These are phyloP conservation scores for Cladosporium sp. DNA, from an alignment of 2,329 filamentous ascomycete species.

Conservation along the genomic window DNA sequence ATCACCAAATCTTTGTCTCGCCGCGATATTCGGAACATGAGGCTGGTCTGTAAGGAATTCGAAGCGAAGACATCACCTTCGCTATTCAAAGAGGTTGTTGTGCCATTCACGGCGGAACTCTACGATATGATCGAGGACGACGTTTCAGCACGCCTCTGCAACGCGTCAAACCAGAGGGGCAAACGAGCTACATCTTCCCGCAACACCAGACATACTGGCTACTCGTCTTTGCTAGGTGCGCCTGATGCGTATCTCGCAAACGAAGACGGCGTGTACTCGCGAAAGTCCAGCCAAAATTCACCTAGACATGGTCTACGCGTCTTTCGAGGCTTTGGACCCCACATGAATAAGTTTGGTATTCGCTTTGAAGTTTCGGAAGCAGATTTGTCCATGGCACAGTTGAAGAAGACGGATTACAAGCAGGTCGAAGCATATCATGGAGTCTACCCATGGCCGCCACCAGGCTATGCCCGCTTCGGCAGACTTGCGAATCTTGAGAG, in stretches of 20 bases:
- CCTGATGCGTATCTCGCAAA: constrained; percentile 16
- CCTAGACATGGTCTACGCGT: constrained; percentile 53
- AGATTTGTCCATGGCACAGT: constrained; percentile 46
- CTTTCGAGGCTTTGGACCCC: constrained; percentile 57
- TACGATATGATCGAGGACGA: constrained; percentile 50
- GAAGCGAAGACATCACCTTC: constrained; percentile 54
- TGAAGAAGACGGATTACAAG: constrained; percentile 52
- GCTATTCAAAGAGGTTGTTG: constrained; percentile 60
- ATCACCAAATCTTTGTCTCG: constrained; percentile 55
- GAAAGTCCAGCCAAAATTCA: constrained; percentile 32
- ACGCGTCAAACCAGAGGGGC: constrained; percentile 25
- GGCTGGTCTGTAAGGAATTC: constrained; percentile 58
- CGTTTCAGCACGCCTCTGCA: constrained; percentile 21
- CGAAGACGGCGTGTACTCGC: constrained; percentile 34
- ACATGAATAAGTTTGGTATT: constrained; percentile 62
- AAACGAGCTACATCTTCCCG: not conserved
- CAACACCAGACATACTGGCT: not conserved
- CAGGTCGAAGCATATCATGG: constrained; percentile 59
- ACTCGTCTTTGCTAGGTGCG: not conserved
- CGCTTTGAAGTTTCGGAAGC: constrained; percentile 63
- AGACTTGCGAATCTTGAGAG: constrained; percentile 58
- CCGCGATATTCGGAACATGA: constrained; percentile 56
- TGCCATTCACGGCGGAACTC: constrained; percentile 62
- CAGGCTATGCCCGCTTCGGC: constrained; percentile 56
- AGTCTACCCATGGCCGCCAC: constrained; percentile 60